Evolutionary conservation across 192 early-diverging fungal genomes (phyloP).

Genomic region (Gigaspora rosea): DNA sequence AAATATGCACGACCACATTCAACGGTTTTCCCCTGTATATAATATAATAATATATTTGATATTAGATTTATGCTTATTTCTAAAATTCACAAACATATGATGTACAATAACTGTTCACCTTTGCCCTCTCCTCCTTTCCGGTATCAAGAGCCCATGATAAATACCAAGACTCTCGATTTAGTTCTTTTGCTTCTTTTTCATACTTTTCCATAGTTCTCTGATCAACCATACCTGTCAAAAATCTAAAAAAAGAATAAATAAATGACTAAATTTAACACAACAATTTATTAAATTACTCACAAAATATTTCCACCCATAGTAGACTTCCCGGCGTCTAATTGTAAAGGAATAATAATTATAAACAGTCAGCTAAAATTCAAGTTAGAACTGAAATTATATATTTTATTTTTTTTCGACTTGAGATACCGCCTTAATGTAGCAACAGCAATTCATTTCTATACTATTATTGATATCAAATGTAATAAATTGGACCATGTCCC

Average conservation of each 20-base stretch:
- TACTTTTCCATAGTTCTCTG: conserved; percentile 99
- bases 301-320: conserved; percentile 98
- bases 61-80: too few relatives aligned
- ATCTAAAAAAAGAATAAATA: conserved; percentile 43
- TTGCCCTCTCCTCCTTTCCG: conserved; percentile 94
- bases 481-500: neutral
- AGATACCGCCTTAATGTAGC: too few relatives aligned
- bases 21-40: conserved; percentile 86
- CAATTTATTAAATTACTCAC: conserved; percentile 49
- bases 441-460: too few relatives aligned
- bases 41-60: neutral
- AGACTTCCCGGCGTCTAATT: conserved; percentile 87
- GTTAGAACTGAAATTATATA: too few relatives aligned
- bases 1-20: conserved; percentile 98
- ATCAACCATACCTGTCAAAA: conserved; percentile 98
- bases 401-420: too few relatives aligned
- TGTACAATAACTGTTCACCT: conserved; percentile 49
- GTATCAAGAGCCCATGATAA: conserved; percentile 98
- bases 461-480: neutral
- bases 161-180: conserved; percentile 97
- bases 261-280: neutral
- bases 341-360: conserved; percentile 13
- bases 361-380: too few relatives aligned
- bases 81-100: neutral
- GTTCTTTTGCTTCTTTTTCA: conserved; percentile 97